Conservation (phyloP, 2,329 filamentous ascomycete genomes). For the Arthrinium puccinioides region DNA sequence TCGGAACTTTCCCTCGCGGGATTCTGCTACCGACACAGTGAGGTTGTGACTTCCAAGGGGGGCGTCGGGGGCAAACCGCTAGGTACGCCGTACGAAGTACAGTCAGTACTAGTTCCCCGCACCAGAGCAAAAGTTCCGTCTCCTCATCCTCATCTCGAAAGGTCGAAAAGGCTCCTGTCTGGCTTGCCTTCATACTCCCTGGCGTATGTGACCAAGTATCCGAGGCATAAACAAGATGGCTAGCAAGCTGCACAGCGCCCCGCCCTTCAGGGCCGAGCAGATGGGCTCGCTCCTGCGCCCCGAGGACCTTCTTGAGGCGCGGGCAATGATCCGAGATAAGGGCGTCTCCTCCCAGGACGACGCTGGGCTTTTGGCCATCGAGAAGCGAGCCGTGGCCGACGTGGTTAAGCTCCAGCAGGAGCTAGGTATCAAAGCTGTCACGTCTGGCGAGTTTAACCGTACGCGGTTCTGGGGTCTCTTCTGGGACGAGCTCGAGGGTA, state of each 20-base stretch:
- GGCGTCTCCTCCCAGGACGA: conserved; percentile 44
- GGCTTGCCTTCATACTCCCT: too few relatives aligned
- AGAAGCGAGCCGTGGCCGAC: conserved; percentile 58
- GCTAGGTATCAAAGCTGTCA: conserved; percentile 59
- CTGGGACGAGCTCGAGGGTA: conserved; percentile 47
- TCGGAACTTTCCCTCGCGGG: too few relatives aligned
- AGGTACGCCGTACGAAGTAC: too few relatives aligned
- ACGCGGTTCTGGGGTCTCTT: conserved; percentile 45
- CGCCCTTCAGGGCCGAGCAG: conserved; percentile 69
- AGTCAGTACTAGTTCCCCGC: too few relatives aligned
- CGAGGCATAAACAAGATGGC: not conserved
- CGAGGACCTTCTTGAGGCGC: conserved; percentile 52
- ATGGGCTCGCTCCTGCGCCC: conserved; percentile 69
- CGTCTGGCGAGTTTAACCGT: conserved; percentile 62
- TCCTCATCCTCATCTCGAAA: too few relatives aligned
- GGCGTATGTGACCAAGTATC: not conserved
- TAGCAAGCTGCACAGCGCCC: conserved; percentile 11
- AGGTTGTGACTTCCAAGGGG: too few relatives aligned
- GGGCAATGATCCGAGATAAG: conserved; percentile 52
- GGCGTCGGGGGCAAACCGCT: too few relatives aligned
- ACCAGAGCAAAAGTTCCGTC: too few relatives aligned
- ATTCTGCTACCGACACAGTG: too few relatives aligned
- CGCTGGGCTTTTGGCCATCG: conserved; percentile 46
- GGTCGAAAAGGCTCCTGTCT: too few relatives aligned
- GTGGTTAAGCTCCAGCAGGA: conserved; percentile 63